Evolutionary conservation across 2,329 filamentous ascomycete genomes (phyloP), one percentile per base, ranked within the genome.

Genomic region (Fusarium sacchari): DNA sequence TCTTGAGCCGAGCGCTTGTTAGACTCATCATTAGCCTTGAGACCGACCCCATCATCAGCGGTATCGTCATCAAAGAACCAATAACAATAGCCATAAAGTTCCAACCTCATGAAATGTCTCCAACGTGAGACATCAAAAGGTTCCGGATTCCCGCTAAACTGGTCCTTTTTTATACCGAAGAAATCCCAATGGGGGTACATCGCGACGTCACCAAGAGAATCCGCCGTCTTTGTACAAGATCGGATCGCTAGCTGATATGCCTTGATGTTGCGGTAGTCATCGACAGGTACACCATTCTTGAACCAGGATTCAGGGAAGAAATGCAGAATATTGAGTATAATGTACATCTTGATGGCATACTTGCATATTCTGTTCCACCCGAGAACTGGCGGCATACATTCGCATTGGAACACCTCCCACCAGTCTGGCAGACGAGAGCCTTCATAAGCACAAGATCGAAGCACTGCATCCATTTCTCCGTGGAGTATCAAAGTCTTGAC

Each of bases 381-480:
- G 0, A 67, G 13, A 34, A 9, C 9, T 4, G 3, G 3, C 12
- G 8, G 3, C 7, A 11, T 20, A 5, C 68, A 71, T 0, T 18
- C 1, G 17, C 69, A 71, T 22, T 40, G 6, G 1, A 5, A 6
- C 8, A 17, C 7, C 8, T 55, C 6, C 67, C 69, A 71, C 62
- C 46, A 71, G 6, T 3, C 8, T 11, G 17, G 3, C 2, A 71
- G 30, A 7, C 26, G 7, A 18, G 14, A 47, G 6, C 12, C 20
- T 14, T 34, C 6, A 3, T 46, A 39, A 2, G 62, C 32, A 8
- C 69, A 71, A 1, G 59, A 18, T 0, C 34, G 44, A 4, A 71
- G 42, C 22, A 71, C 10, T 1, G 69, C 22, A 1, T 63, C 69
- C 67, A 71, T 59, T 11, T 67, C 69, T 7, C 57, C 56, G 15